Base-by-base conservation (phyloP, 1,284 basidiomycete species). In the Rhodofomes roseus region DNA sequence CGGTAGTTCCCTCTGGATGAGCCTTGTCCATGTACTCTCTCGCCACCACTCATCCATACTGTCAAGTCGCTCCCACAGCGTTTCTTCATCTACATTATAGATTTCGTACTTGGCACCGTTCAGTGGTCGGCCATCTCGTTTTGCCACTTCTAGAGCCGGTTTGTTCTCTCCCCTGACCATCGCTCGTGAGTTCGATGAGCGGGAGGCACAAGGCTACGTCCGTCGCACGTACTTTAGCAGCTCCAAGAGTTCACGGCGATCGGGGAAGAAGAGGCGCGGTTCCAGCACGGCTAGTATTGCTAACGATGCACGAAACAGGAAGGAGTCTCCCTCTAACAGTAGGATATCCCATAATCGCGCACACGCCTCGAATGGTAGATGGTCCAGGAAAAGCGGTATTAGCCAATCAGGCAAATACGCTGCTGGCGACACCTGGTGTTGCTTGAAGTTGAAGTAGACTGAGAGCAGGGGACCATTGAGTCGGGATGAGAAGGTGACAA, bases 391-490 rank as follows among this genome's bases (percentile, higher is more conserved):
- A 20, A 96, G 74, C 0, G 93, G 87, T 51, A 90, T 74, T 50
- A 98, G 74, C 90, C 94, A 97, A 62, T 86, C 84, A 1, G 81
- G 83, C 18, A 95, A 78, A 75, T 94, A 95, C 18, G 85, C 80
- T 0, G 84, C 77, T 1, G 93, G 92, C 1, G 92, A 88, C 66
- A 95, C 84, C 63, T 93, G 90, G 71, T 93, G 90, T 69, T 95
- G 92, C 71, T 96, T 95, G 77, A 96, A 96, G 76, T 96, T 96
- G 75, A 95, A 95, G 73, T 93, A 96, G 66, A 95, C 93, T 93
- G 55, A 1, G 29, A 20, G 37, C 73, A 52, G 70, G 60, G 31
- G 31, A n/a, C n/a, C 31, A 11, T 34, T 34, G 31, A 34, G 31
- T 34, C 11, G 4, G 11, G 31, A n/a, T n/a, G n/a, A 4, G 11